Evolutionary conservation across 495 filamentous ascomycete species (phyloP).

Genomic region (Hypoxylon rickii): DNA sequence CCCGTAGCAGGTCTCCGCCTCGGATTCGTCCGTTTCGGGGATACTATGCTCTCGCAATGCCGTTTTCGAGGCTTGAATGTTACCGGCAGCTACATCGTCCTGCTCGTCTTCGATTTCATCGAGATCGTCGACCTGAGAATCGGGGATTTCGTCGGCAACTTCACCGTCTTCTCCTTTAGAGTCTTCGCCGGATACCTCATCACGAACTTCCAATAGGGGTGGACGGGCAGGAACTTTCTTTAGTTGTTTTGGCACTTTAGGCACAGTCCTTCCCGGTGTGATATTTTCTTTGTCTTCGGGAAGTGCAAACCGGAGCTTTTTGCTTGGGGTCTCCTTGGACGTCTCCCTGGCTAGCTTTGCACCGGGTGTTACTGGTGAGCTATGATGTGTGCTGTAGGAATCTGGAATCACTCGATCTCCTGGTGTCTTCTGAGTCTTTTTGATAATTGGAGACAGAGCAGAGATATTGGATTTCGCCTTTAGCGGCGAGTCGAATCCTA

Average conservation of each 20-base stretch:
- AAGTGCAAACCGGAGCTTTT: constrained; percentile 24
- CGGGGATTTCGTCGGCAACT: constrained; percentile 42
- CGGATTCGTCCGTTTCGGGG: constrained; percentile 8
- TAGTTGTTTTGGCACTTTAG: constrained; percentile 25
- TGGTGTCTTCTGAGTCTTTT: constrained; percentile 34
- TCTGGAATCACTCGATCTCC: constrained; percentile 44
- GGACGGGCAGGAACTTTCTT: constrained; percentile 17
- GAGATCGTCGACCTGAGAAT: constrained; percentile 46
- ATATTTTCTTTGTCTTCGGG: constrained; percentile 39
- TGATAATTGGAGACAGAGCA: constrained; percentile 34
- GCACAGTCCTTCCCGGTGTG: constrained; percentile 31
- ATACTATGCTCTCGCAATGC: background rate
- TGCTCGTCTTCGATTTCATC: constrained; percentile 33
- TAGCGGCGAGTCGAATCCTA: constrained; percentile 42
- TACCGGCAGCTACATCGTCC: constrained; percentile 12
- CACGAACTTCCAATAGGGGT: constrained; percentile 22
- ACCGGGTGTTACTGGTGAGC: constrained; percentile 15
- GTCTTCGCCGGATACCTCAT: no score
- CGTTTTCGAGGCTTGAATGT: background rate
- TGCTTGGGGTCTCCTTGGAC: constrained; percentile 24
- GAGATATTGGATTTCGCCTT: constrained; percentile 44
- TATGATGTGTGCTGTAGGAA: constrained; percentile 43
- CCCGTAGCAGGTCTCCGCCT: constrained; percentile 40
- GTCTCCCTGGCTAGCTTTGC: constrained; percentile 2
- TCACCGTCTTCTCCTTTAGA: no score